These are phyloP conservation scores for Viridothelium virens DNA, from an alignment of 495 filamentous ascomycete genomes.

Conservation along the genomic window DNA sequence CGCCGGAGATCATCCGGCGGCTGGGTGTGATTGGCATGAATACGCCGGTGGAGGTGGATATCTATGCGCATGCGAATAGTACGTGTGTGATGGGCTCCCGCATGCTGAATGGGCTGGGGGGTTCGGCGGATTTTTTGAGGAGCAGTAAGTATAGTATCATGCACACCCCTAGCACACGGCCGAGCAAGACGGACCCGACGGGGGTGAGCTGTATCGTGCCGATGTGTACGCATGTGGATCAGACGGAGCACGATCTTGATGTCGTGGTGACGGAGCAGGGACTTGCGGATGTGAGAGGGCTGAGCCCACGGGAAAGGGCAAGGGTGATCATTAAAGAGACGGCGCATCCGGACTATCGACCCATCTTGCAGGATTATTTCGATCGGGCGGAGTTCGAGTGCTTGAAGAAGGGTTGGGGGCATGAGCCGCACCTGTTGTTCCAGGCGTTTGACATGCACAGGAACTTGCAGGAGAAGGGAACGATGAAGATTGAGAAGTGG, in stretches of 20 bases:
- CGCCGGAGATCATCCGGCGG: constrained; percentile 86
- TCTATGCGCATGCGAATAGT: constrained; percentile 89
- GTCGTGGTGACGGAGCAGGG: constrained; percentile 83
- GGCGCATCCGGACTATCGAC: constrained; percentile 77
- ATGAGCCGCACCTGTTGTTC: constrained; percentile 80
- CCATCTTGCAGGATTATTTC: constrained; percentile 76
- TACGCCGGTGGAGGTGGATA: constrained; percentile 88
- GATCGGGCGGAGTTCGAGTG: constrained; percentile 84
- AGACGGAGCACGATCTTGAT: constrained; percentile 87
- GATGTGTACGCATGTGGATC: constrained; percentile 88
- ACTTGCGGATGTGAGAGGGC: constrained; percentile 75
- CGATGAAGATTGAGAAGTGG: constrained; percentile 68
- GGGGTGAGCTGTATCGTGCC: constrained; percentile 84
- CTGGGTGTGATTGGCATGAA: constrained; percentile 92
- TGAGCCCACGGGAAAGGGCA: constrained; percentile 73
- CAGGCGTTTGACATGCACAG: constrained; percentile 86
- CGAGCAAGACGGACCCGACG: constrained; percentile 72
- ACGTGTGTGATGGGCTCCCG: constrained; percentile 86
- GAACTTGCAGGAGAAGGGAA: constrained; percentile 69
- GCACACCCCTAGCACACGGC: constrained; percentile 78
- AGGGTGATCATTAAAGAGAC: constrained; percentile 82
- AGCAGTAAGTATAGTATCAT: constrained; percentile 83
- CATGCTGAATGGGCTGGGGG: constrained; percentile 88
- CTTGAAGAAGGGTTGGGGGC: constrained; percentile 78
- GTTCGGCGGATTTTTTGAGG: constrained; percentile 81